Percentiles rank a stretch among this genome's conserved stretches.
phyloP scores from a whole-genome alignment of 192 early-diverging fungal genomes.

The Coemansia sp. region DNA sequence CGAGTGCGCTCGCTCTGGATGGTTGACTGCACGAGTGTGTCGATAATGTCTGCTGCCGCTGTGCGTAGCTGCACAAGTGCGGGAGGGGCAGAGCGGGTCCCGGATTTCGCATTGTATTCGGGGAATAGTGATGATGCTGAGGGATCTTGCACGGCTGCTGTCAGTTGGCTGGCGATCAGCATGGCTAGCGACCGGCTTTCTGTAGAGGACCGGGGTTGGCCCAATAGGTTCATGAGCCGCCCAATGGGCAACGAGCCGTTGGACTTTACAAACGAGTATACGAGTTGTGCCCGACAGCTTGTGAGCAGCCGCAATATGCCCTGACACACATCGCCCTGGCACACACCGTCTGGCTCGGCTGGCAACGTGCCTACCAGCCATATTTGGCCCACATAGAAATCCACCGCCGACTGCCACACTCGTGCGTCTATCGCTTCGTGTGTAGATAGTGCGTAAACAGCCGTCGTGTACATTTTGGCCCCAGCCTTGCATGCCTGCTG shows the following conservation, averaged over 20 bases:
- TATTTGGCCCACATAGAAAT: constrained; percentile 23
- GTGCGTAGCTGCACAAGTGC: constrained; percentile 13
- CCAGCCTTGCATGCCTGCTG: constrained; percentile 27
- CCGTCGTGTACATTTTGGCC: constrained; percentile 25
- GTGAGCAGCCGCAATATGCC: constrained; percentile 34
- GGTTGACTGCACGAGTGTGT: constrained; percentile 36
- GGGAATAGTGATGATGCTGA: constrained; percentile 14
- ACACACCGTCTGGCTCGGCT: constrained; percentile 3
- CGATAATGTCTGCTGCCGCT: constrained; percentile 2
- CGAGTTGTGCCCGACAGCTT: constrained; percentile 14
- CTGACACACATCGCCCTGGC: constrained; percentile 16
- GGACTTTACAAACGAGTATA: constrained; percentile 7
- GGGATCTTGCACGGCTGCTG: constrained; percentile 21
- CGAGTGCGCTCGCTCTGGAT: constrained; percentile 28
- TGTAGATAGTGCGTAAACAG: constrained; percentile 13
- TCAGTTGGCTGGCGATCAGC: constrained; percentile 34
- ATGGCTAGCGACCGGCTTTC: constrained; percentile 16
- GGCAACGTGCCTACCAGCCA: constrained; percentile 36
- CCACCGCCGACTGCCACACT: background rate
- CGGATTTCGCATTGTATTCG: constrained; percentile 6
- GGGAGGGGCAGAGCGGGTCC: background rate
- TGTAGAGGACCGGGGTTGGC: background rate
- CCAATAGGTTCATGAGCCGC: constrained; percentile 29
- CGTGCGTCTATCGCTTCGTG: too few relatives aligned
- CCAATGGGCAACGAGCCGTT: constrained; percentile 4